phyloP scores from a whole-genome alignment of 176 grass and related monocot species.

The Puccinellia tenuiflora region DNA sequence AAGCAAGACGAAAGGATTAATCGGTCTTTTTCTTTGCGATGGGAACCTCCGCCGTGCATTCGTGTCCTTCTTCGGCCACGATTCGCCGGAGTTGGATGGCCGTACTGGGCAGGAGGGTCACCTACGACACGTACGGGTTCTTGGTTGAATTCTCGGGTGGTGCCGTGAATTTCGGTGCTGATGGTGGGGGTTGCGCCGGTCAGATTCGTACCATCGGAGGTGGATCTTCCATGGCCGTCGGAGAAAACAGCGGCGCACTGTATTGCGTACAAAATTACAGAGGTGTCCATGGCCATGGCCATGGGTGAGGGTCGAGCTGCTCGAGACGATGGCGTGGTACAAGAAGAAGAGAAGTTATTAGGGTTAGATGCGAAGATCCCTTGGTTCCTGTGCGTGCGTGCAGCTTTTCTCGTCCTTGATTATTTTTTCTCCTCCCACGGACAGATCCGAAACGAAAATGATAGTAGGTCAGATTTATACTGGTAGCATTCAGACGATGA shows the following conservation, averaged over 20 bases:
- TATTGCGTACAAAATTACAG: neutral
- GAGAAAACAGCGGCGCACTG: neutral
- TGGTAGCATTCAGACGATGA: neutral
- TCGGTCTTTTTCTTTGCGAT: neutral
- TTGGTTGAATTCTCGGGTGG: neutral
- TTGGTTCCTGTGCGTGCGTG: neutral
- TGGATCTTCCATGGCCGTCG: neutral
- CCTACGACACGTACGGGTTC: neutral
- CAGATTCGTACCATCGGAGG: neutral
- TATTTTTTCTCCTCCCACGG: neutral
- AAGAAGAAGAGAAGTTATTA: neutral
- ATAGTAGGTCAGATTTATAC: neutral
- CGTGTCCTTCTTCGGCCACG: neutral
- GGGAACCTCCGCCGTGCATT: conserved; percentile 8
- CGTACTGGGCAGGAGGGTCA: neutral
- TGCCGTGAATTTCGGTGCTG: neutral
- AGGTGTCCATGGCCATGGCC: neutral
- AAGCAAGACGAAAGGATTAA: conserved; percentile 17
- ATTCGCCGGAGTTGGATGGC: conserved; percentile 11
- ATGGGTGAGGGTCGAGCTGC: neutral
- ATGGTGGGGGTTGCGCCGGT: neutral
- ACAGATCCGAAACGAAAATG: neutral
- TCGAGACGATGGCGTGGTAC: neutral
- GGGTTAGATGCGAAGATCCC: neutral
- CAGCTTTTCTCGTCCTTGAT: neutral